Percentiles rank a stretch among this genome's conserved stretches.
Evolutionary conservation across 2,329 filamentous ascomycete species (phyloP).

Genomic region (Gaeumannomyces sp.): DNA sequence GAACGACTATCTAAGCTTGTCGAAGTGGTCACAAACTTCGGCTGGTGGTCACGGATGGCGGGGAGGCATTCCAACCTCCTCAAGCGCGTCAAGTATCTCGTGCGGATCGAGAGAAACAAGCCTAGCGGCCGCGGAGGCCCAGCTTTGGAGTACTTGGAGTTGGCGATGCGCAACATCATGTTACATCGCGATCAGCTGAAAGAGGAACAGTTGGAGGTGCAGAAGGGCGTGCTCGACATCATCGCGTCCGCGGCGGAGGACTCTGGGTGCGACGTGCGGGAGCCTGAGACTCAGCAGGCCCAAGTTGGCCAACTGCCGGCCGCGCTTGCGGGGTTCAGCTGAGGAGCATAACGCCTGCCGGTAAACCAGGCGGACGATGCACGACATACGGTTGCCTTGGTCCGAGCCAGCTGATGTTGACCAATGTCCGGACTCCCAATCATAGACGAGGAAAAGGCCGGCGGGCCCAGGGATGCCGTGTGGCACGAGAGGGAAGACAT

Average conservation of each 20-base stretch:
- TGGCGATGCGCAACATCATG: neutral
- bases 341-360: neutral
- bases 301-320: neutral
- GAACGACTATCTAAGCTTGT: slow-evolving; percentile 18
- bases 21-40: slow-evolving; percentile 13
- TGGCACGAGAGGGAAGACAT: neutral
- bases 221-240: neutral
- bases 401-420: neutral
- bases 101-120: neutral
- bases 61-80: neutral
- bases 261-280: neutral
- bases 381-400: neutral
- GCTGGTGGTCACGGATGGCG: slow-evolving; percentile 9
- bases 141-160: neutral
- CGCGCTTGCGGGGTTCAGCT: neutral
- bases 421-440: neutral
- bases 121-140: neutral
- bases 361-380: neutral
- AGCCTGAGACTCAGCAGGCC: neutral
- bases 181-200: neutral
- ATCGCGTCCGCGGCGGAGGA: neutral
- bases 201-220: neutral
- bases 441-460: neutral
- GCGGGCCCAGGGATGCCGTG: too few species aligned
- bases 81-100: slow-evolving; percentile 6